phyloP scores from a whole-genome alignment of 106 monocot genomes.

The Dendrobium huoshanense region DNA sequence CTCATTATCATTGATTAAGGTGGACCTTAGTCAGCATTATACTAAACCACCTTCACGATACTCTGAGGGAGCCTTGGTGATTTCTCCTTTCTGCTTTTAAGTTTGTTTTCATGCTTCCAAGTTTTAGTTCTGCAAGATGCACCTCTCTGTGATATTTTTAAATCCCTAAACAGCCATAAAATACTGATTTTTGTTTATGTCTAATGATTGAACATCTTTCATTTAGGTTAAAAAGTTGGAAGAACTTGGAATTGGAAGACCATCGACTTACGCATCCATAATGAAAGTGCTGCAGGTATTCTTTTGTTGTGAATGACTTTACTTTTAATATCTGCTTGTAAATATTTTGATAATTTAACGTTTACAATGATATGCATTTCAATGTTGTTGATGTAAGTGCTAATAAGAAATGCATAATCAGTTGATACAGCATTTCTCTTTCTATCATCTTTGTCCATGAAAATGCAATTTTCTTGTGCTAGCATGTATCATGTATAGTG shows the following conservation, averaged over 20 bases:
- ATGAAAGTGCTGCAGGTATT: slow-evolving; percentile 90
- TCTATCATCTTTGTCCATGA: not conserved
- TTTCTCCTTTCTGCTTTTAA: slow-evolving; percentile 5
- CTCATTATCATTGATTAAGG: slow-evolving; percentile 35
- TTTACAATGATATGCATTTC: not conserved
- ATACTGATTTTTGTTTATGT: not conserved
- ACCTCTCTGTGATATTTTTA: not conserved
- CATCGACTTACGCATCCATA: slow-evolving; percentile 91
- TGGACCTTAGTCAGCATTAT: slow-evolving; percentile 57
- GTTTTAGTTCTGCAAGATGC: not conserved
- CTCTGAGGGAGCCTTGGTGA: slow-evolving; percentile 87
- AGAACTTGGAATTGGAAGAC: slow-evolving; percentile 99
- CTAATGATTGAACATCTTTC: not conserved
- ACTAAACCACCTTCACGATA: slow-evolving; percentile 80
- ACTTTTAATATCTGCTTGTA: not conserved
- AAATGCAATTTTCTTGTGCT: not conserved
- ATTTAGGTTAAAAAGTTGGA: slow-evolving; percentile 89
- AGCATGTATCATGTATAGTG: not conserved
- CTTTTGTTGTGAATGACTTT: not conserved
- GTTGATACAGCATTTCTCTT: not conserved
- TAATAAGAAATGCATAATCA: not conserved
- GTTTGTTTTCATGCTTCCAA: not conserved
- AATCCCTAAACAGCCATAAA: not conserved
- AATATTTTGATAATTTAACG: not conserved
- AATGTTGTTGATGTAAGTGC: not conserved